Evolutionary conservation across 2,329 filamentous ascomycete genomes (phyloP).

Genomic region (Fonsecaea multimorphosa): DNA sequence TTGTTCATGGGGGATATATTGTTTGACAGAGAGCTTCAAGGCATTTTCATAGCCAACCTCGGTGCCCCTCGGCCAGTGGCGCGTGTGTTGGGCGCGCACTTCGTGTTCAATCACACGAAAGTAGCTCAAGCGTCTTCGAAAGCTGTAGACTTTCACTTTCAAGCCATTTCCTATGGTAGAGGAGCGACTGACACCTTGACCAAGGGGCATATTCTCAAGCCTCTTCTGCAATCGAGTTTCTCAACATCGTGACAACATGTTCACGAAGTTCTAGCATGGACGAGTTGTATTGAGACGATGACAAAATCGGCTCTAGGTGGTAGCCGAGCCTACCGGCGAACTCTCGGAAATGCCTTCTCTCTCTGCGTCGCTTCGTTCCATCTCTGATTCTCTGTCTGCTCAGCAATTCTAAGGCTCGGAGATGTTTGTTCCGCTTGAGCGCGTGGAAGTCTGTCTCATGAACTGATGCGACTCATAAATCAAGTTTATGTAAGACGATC

Average conservation of each 20-base stretch:
- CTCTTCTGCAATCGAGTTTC: not conserved
- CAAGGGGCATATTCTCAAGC: constrained; percentile 13
- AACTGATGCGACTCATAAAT: not conserved
- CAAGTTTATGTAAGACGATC: not conserved
- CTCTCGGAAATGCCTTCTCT: not conserved
- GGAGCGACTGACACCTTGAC: not conserved
- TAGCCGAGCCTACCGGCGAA: constrained; percentile 2
- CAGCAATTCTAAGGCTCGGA: not conserved
- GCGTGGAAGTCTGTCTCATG: not conserved
- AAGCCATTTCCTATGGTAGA: not conserved
- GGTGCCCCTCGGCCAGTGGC: constrained; percentile 54
- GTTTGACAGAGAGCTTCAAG: constrained; percentile 78
- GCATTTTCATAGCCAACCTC: constrained; percentile 71
- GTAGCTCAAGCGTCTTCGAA: constrained; percentile 25
- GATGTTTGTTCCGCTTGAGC: not conserved
- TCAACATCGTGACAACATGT: not conserved
- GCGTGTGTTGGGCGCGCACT: constrained; percentile 56
- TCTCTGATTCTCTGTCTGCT: not conserved
- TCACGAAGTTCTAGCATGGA: not conserved
- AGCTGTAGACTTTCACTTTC: not conserved
- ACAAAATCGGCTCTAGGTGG: not conserved
- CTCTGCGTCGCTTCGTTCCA: not conserved
- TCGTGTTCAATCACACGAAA: constrained; percentile 57
- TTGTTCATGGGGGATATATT: constrained; percentile 81
- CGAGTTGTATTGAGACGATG: not conserved